These are phyloP conservation scores for Dissophora globulifera DNA, from an alignment of 192 early-diverging fungal species.

Conservation along the genomic window DNA sequence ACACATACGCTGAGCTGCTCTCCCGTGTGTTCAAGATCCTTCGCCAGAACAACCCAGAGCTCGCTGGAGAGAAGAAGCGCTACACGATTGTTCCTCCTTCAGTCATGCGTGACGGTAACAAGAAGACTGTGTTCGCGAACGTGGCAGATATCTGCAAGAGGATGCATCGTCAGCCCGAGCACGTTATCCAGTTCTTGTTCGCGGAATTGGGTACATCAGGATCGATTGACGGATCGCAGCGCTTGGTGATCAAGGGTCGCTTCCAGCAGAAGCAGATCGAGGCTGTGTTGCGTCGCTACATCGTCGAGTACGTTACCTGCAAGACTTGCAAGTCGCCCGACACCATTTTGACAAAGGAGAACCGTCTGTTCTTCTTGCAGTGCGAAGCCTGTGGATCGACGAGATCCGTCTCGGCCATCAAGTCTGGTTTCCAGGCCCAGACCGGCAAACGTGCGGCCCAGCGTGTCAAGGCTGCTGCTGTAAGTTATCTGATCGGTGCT, in stretches of 20 bases:
- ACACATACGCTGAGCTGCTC: constrained; percentile 91
- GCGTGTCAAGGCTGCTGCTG: constrained; percentile 50
- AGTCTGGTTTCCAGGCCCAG: constrained; percentile 96
- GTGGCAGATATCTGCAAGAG: constrained; percentile 93
- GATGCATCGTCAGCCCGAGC: constrained; percentile 95
- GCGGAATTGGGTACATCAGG: constrained; percentile 99
- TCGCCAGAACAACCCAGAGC: constrained; percentile 93
- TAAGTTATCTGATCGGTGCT: constrained; percentile 14
- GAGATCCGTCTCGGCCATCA: constrained; percentile 95
- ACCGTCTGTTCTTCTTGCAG: constrained; percentile 95
- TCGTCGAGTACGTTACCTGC: constrained; percentile 98
- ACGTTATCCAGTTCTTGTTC: constrained; percentile 97
- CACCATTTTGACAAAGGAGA: constrained; percentile 94
- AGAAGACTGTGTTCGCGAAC: constrained; percentile 97
- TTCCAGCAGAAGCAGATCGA: constrained; percentile 99
- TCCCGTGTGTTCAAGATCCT: constrained; percentile 91
- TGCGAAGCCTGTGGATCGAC: constrained; percentile 97
- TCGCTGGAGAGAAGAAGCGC: constrained; percentile 91
- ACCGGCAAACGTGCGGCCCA: constrained; percentile 67
- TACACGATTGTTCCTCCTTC: constrained; percentile 96
- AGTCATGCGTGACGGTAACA: constrained; percentile 91
- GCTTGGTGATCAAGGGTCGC: constrained; percentile 95
- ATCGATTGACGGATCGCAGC: constrained; percentile 90
- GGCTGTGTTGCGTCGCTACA: constrained; percentile 96
- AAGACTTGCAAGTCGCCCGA: constrained; percentile 98